Percentiles rank a stretch among this genome's conserved stretches.
Conservation (phyloP, 805 yeast genomes). For the Ogataea siamensis region DNA sequence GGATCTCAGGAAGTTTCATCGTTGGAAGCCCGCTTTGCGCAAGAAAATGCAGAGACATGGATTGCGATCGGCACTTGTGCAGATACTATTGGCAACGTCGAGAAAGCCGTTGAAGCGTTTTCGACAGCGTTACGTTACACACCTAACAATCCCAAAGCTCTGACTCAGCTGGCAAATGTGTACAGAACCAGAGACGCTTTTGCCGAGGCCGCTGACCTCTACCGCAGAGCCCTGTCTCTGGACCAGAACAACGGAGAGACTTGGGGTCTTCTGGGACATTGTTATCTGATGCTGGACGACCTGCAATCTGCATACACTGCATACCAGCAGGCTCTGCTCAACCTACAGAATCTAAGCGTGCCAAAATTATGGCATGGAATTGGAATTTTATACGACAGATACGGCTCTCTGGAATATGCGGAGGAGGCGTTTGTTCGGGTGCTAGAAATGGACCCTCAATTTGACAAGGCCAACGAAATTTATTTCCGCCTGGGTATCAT, state of each 20-base stretch:
- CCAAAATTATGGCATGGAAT: conserved; percentile 99
- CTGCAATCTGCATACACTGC: conserved; percentile 94
- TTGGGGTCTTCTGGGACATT: conserved; percentile 96
- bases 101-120: conserved; percentile 83
- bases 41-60: conserved; percentile 81
- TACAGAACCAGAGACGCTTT: conserved; percentile 88
- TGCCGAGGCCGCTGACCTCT: conserved; percentile 90
- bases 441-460: conserved; percentile 90
- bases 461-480: conserved; percentile 94
- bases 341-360: conserved; percentile 87
- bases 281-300: conserved; percentile 95
- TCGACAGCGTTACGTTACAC: conserved; percentile 84
- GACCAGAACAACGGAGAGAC: conserved; percentile 91
- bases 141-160: conserved; percentile 81
- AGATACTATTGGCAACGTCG: conserved; percentile 83
- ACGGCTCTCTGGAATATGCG: conserved; percentile 94
- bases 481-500: conserved; percentile 95
- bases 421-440: conserved; percentile 98
- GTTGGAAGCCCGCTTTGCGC: conserved; percentile 33
- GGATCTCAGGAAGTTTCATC: conserved; percentile 21
- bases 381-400: conserved; percentile 93
- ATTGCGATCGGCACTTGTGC: conserved; percentile 85
- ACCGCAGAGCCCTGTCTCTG: conserved; percentile 78
- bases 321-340: conserved; percentile 92
- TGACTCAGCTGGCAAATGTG: conserved; percentile 82